A percentile compares a stretch with the other conserved stretches of the same genome.
Evolutionary conservation across 225 moss, liverwort and hornwort genomes (phyloP).

Genomic region (Pseudoscleropodium purum): DNA sequence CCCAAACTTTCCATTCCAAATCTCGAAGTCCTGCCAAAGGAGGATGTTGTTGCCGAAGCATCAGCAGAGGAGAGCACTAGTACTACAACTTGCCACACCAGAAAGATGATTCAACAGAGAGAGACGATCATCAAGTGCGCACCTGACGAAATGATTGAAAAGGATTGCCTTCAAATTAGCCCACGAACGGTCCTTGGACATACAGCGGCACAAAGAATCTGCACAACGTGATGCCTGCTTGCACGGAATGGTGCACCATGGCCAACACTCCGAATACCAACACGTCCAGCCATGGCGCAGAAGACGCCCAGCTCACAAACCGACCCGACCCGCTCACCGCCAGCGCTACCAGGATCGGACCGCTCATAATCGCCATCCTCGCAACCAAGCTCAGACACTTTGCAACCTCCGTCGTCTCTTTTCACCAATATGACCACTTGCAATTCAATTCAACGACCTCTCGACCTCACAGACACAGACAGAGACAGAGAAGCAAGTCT

Average conservation of each 20-base stretch:
- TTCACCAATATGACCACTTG: not conserved
- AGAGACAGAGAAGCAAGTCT: too few relatives aligned
- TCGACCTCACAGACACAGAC: not conserved
- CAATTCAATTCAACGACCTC: not conserved
- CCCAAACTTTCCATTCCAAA: not conserved
- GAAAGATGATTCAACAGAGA: not conserved
- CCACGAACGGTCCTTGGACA: conserved; percentile 9
- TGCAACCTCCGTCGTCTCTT: not conserved
- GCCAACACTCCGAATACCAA: not conserved
- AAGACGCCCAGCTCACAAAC: conserved; percentile 3
- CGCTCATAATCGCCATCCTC: conserved; percentile 21
- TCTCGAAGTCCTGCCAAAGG: not conserved
- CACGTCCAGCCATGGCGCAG: conserved; percentile 10
- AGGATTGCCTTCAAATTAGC: not conserved
- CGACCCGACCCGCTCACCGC: not conserved
- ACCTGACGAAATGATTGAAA: not conserved
- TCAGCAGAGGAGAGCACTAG: not conserved
- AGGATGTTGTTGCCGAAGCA: not conserved
- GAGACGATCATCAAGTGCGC: not conserved
- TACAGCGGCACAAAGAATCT: conserved; percentile 17
- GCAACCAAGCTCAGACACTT: not conserved
- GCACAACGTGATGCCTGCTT: not conserved
- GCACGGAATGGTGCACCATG: not conserved
- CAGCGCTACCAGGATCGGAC: conserved; percentile 23
- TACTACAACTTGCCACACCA: not conserved